Evolutionary conservation across 108 stramenopile species (phyloP), one percentile per base, ranked within the genome.

Genomic region (Schizochytrium sp.): DNA sequence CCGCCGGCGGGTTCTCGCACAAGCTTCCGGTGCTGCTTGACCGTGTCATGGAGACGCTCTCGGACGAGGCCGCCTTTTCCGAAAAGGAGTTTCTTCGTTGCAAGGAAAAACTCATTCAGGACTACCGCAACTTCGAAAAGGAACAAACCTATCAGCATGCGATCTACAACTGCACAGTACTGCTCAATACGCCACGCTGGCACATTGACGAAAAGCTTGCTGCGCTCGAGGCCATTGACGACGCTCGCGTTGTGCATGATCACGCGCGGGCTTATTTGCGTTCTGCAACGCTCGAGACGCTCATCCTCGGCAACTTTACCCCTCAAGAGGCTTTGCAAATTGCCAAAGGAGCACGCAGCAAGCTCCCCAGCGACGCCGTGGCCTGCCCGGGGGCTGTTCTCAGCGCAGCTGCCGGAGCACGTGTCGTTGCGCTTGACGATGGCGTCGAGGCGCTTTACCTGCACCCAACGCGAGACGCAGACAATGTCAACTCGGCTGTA

Each of bases 1-100:
- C 88, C 55, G 89, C 93, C 58, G 91, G 90, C 19, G 97, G 97
- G 5, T 97, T 95, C 92, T 91, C 91, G 72, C 96, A 97, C 91
- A 97, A 97, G 89, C 92, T 94, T 23, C 87, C 87, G 63, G 88
- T 92, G 10, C 91, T 96, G 72, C 91, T 96, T 25, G 90, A 94
- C 72, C 90, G 91, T 0, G 60, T 95, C 23, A 69, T 97, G 53
- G 90, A 93, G 57, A 87, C 90, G 6, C 88, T 95, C 55, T 59
- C 87, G 16, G 25, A n/a, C 19, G 34, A 41, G 43, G 19, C 69
- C 4, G 72, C 87, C 44, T 72, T 72, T 59, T n/a, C 76, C 6
- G 76, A 83, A 28, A 83, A 83, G 28, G 72, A 58, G 47, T 91
- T 91, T 45, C 14, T 23, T 29, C 57, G 91, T 21, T 87, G 87